A percentile compares a stretch with the other conserved stretches of the same genome.
phyloP scores from a whole-genome alignment of 1,139 yeast genomes.

The Kodamaea ohmeri region DNA sequence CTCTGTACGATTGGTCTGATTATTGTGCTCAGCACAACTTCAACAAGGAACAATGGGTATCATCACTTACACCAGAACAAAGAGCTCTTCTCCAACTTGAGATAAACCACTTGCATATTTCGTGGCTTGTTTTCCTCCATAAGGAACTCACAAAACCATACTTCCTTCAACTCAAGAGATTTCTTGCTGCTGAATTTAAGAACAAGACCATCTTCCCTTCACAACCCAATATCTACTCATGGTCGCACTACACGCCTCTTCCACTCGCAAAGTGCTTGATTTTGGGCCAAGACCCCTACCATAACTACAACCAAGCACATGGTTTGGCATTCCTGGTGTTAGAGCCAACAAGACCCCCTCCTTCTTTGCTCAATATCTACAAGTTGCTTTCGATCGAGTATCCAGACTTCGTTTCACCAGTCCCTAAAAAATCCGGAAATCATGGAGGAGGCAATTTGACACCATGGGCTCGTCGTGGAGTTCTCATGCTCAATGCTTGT shows the following conservation, averaged over 20 bases:
- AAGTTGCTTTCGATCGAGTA: slow-evolving; percentile 73
- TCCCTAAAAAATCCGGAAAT: slow-evolving; percentile 23
- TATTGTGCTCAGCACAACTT: slow-evolving; percentile 25
- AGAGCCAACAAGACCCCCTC: slow-evolving; percentile 84
- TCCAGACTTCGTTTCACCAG: slow-evolving; percentile 64
- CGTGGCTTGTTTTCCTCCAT: slow-evolving; percentile 75
- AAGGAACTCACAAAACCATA: slow-evolving; percentile 81
- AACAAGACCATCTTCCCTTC: slow-evolving; percentile 71
- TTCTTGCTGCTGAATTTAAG: slow-evolving; percentile 37
- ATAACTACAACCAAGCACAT: slow-evolving; percentile 89
- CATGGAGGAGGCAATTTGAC: slow-evolving; percentile 64
- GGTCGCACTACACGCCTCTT: slow-evolving; percentile 88
- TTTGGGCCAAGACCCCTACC: slow-evolving; percentile 97
- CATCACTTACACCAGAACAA: slow-evolving; percentile 51
- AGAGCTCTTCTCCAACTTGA: slow-evolving; percentile 61
- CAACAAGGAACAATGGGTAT: slow-evolving; percentile 55
- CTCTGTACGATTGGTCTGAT: background rate
- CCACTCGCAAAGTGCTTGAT: slow-evolving; percentile 71
- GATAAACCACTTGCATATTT: slow-evolving; percentile 61
- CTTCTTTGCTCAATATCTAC: slow-evolving; percentile 84
- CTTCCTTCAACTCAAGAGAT: slow-evolving; percentile 69
- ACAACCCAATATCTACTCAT: slow-evolving; percentile 72
- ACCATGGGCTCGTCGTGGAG: slow-evolving; percentile 88
- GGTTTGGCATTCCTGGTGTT: slow-evolving; percentile 92
- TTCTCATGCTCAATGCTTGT: slow-evolving; percentile 80